These are phyloP conservation scores for Fragilariopsis cylindrus DNA, from an alignment of 108 stramenopile genomes.

Conservation along the genomic window DNA sequence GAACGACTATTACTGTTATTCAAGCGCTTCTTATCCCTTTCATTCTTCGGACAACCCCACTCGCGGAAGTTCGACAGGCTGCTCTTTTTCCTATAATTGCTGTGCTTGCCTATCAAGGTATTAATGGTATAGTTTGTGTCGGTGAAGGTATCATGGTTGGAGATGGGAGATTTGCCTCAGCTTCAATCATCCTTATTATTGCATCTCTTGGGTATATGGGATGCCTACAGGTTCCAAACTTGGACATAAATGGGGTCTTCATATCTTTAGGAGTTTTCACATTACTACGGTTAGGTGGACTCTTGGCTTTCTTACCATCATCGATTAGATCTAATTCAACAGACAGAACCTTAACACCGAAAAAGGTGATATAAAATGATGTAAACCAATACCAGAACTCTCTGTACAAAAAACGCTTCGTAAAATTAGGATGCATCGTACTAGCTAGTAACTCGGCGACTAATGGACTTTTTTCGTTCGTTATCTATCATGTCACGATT, in stretches of 20 bases:
- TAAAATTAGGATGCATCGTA: no score
- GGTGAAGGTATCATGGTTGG: slow-evolving; percentile 74
- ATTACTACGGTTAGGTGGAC: slow-evolving; percentile 53
- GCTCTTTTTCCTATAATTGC: slow-evolving; percentile 64
- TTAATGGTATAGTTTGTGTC: slow-evolving; percentile 73
- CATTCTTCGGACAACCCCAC: slow-evolving; percentile 61
- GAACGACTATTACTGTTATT: slow-evolving; percentile 46
- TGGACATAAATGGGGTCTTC: slow-evolving; percentile 64
- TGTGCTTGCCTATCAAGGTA: slow-evolving; percentile 55
- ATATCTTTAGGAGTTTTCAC: slow-evolving; percentile 67
- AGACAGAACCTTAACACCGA: not conserved
- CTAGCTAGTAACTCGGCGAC: no score
- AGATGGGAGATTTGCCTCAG: slow-evolving; percentile 39
- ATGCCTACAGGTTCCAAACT: slow-evolving; percentile 48
- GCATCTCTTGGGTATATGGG: slow-evolving; percentile 57
- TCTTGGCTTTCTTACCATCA: slow-evolving; percentile 41
- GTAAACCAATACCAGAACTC: not conserved
- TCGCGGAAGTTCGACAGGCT: slow-evolving; percentile 67
- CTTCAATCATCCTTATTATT: slow-evolving; percentile 50
- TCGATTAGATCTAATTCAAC: not conserved
- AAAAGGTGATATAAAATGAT: not conserved
- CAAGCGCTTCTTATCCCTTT: slow-evolving; percentile 58
- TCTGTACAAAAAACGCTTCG: no score
- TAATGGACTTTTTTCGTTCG: no score
- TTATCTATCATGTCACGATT: no score